Base-by-base conservation (phyloP, 2,329 filamentous ascomycete genomes). In the Hortaea sp. region DNA sequence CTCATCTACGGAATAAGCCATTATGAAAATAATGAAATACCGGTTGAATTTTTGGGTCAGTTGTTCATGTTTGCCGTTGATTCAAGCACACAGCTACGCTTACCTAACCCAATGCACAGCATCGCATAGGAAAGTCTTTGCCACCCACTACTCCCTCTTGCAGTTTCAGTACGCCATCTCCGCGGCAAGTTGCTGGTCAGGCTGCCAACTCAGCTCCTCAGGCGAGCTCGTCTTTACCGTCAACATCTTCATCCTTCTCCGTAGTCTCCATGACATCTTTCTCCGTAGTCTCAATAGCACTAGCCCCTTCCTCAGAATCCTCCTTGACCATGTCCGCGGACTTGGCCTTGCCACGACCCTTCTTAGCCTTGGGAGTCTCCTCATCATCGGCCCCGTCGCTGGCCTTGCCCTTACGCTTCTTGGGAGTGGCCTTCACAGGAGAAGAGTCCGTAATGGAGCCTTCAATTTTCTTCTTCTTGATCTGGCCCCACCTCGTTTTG, bases 381-480 rank as follows among this genome's bases (percentile, higher is more conserved):
- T 38, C 43, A 9, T 44, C 43, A 39, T 43, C 53, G 6, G 43
- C 37, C 9, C 46, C 42, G n/a, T 47, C 45, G 9, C 6, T 48
- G 7, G 43, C 44, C 7, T 39, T 40, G 13, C 38, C 47, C 39
- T 49, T 55, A 32, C 47, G 39, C 45, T 57, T 57, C 50, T 51
- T 55, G 35, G 41, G 49, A 39, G 51, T 49, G 9, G 43, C 7
- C 44, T 53, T 51, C 45, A 11, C 34, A 13, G 34, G 41, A 29
- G 46, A 43, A 29, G 30, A 10, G 12, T 46, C 35, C n/a, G 41
- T 6, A 27, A 0, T 28, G 4, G n/a, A 27, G 29, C 10, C 20
- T 7, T 41, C 45, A 47, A 57, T 56, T 47, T 58, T 59, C 51
- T 57, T 53, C 47, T 48, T 48, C 37, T 50, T 53, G 48, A 56